These are phyloP conservation scores for Casaregolazyma lundiana DNA, from an alignment of 1,139 yeast species.

Conservation along the genomic window DNA sequence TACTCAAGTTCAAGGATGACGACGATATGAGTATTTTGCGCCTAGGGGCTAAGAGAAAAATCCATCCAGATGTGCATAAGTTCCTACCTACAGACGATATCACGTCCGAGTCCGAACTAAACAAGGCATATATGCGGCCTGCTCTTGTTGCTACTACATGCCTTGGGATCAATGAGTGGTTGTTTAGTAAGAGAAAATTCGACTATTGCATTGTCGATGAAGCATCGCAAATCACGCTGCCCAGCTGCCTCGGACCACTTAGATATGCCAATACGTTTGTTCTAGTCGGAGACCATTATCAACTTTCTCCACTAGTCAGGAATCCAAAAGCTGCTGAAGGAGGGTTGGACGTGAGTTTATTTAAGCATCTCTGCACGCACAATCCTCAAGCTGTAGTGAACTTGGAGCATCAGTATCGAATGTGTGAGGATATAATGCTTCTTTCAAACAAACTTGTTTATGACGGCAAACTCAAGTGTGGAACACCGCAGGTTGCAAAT, in stretches of 20 bases:
- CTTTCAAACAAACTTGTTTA: slow-evolving; percentile 78
- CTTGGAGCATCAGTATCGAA: slow-evolving; percentile 79
- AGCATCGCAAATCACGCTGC: slow-evolving; percentile 92
- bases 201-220: slow-evolving; percentile 96
- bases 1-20: slow-evolving; percentile 56
- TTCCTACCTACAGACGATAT: slow-evolving; percentile 42
- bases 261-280: slow-evolving; percentile 72
- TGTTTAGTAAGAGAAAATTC: slow-evolving; percentile 56
- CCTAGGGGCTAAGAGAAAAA: slow-evolving; percentile 38
- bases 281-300: slow-evolving; percentile 92
- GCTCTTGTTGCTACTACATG: slow-evolving; percentile 87
- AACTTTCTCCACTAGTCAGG: slow-evolving; percentile 78
- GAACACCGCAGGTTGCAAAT: slow-evolving; percentile 56
- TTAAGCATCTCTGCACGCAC: slow-evolving; percentile 62
- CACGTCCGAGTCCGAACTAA: slow-evolving; percentile 23
- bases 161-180: slow-evolving; percentile 57
- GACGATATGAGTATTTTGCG: slow-evolving; percentile 43
- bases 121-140: slow-evolving; percentile 44
- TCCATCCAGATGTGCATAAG: slow-evolving; percentile 58
- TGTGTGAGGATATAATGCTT: slow-evolving; percentile 86
- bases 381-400: slow-evolving; percentile 72
- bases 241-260: slow-evolving; percentile 84
- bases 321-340: slow-evolving; percentile 45
- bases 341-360: slow-evolving; percentile 77
- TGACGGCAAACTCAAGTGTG: slow-evolving; percentile 71